Base-by-base conservation (phyloP, 305 asterid genomes). In the Petunia hybrid region DNA sequence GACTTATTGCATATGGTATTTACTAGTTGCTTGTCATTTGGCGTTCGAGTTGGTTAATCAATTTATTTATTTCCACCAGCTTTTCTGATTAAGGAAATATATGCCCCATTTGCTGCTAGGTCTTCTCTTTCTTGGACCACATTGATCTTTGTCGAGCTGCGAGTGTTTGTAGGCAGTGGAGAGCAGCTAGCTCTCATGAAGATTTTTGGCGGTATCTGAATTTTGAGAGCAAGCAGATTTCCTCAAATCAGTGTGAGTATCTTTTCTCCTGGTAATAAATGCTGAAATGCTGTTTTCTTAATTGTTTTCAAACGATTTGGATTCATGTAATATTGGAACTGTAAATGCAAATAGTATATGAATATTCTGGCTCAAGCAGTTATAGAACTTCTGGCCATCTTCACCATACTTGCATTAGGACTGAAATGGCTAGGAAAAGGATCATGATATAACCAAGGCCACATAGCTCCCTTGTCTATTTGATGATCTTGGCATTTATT, bases 141-240 rank as follows among this genome's bases (percentile, higher is more conserved):
- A 77, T 89, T 79, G 94, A 95, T 88, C 99, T 97, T 84, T 97
- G 99, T 87, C 94, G 90, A 87, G 97, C 97, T 16, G 93, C 99
- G 80, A 85, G 89, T 82, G 98, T 95, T 83, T 97, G 99, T 87
- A 87, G 87, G 89, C 99, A 94, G 89, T 97, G 99, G 99, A 91
- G 97, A 84, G 91, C 90, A 80, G 96, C 98, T 55, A 93, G 97
- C 87, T 89, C 97, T 80, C 99, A 97, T 85, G 99, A 97, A 86
- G 99, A 97, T 84, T 97, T 97, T 87, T 95, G 99, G 99, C 94
- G 96, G 75, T 88, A 83, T 88, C 85, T 95, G 86, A 92, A 95
- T 88, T 97, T 97, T 87, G 97, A 92, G 91, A 91, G 90, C 81
- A 91, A 90, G 78, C 80, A 38, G 80, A 90, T 97, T 85, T 86